Conservation (phyloP, 164 flowering plant genomes). For the Euptelea pleiosperma region DNA sequence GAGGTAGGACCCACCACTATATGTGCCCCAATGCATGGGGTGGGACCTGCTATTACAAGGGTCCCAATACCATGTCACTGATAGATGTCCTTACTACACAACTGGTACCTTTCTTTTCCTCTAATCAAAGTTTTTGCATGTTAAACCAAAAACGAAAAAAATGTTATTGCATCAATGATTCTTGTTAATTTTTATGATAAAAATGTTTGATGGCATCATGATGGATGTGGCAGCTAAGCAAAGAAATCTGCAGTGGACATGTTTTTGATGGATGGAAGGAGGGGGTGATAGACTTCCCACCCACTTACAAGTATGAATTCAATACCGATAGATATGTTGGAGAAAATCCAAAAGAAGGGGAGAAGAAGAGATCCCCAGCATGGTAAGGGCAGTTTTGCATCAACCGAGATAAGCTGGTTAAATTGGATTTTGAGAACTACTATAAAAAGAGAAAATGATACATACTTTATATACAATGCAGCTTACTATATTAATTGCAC, state of each 20-base stretch:
- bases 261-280: slow-evolving; percentile 96
- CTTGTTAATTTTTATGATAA: no score
- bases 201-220: slow-evolving; percentile 4
- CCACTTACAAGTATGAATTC: slow-evolving; percentile 89
- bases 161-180: no score
- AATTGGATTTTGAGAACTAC: background rate
- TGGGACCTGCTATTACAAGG: no score
- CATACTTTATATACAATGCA: no score
- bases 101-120: no score
- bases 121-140: no score
- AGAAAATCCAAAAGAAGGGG: slow-evolving; percentile 84
- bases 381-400: slow-evolving; percentile 46
- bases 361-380: slow-evolving; percentile 94
- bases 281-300: slow-evolving; percentile 85
- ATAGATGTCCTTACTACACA: background rate
- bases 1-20: no score
- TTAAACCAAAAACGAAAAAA: no score
- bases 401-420: slow-evolving; percentile 1
- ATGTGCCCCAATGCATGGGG: no score
- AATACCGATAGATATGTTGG: slow-evolving; percentile 78
- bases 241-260: slow-evolving; percentile 72
- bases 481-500: no score
- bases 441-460: background rate
- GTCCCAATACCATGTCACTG: background rate
- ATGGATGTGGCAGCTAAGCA: slow-evolving; percentile 53